Percentiles rank a stretch among this genome's conserved stretches.
These are phyloP conservation scores for Perkinsus olseni DNA, from an alignment of 169 alveolate genomes.

Conservation along the genomic window DNA sequence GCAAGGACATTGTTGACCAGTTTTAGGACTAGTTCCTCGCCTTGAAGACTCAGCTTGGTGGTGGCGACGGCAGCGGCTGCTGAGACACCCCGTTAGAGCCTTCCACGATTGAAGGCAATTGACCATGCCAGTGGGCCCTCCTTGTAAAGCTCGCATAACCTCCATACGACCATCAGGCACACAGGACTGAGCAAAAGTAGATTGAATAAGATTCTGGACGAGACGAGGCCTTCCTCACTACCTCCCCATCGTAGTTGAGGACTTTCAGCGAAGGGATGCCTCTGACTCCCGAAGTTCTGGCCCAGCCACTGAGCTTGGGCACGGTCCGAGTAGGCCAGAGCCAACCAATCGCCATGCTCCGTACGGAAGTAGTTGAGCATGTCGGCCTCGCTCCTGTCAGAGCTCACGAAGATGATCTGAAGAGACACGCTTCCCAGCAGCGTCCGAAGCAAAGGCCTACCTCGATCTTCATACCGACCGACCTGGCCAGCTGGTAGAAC, in stretches of 20 bases:
- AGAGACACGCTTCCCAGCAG: background rate
- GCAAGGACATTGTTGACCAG: background rate
- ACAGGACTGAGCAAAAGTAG: background rate
- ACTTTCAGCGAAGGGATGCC: background rate
- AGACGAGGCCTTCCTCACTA: background rate
- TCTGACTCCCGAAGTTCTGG: background rate
- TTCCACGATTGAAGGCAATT: background rate
- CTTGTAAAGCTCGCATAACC: background rate
- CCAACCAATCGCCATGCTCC: background rate
- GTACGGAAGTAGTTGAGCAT: background rate
- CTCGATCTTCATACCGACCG: constrained; percentile 20
- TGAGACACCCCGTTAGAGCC: background rate
- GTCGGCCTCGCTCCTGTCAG: background rate
- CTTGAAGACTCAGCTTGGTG: background rate
- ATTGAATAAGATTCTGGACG: background rate
- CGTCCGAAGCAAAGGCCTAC: background rate
- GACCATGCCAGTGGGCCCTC: background rate
- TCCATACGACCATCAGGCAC: background rate
- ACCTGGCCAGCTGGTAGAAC: constrained; percentile 31
- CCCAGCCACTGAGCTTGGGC: background rate
- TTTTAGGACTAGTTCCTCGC: background rate
- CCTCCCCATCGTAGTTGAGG: background rate
- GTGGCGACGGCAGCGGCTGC: background rate
- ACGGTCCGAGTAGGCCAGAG: background rate
- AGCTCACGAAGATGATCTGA: background rate